These are phyloP conservation scores for Populus tomentosa DNA, from an alignment of 441 rosid genomes.

Conservation along the genomic window DNA sequence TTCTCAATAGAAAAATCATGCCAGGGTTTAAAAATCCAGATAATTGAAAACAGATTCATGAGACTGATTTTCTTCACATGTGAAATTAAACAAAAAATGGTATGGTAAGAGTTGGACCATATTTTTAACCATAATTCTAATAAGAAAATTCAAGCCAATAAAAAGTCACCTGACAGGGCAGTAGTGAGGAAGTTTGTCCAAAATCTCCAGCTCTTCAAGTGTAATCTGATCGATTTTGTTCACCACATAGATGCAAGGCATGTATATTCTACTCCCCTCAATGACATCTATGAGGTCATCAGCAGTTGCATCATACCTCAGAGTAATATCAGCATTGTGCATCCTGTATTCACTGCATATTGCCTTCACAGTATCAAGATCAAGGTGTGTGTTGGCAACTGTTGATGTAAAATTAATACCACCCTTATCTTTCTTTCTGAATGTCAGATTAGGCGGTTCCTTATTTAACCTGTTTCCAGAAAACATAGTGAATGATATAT, in stretches of 20 bases:
- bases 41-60: not conserved
- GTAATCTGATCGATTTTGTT: slow-evolving; percentile 98
- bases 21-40: not conserved
- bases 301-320: slow-evolving; percentile 91
- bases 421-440: slow-evolving; percentile 98
- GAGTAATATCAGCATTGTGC: slow-evolving; percentile 94
- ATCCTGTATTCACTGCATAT: slow-evolving; percentile 94
- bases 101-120: not conserved
- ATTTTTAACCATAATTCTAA: not conserved
- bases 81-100: not conserved
- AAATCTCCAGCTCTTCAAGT: slow-evolving; percentile 87
- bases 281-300: slow-evolving; percentile 99
- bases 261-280: slow-evolving; percentile 93
- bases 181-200: slow-evolving; percentile 97
- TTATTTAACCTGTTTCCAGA: slow-evolving; percentile 73
- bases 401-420: slow-evolving; percentile 91
- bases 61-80: not conserved
- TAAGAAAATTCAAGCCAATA: not conserved
- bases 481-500: slow-evolving; percentile 3
- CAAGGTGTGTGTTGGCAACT: slow-evolving; percentile 76
- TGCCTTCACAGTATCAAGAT: slow-evolving; percentile 93
- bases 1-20: not conserved
- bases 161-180: slow-evolving; percentile 78
- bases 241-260: slow-evolving; percentile 89
- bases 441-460: slow-evolving; percentile 97